These are phyloP conservation scores for Pleurotus giganteus DNA, from an alignment of 768 basidiomycete genomes.

Conservation along the genomic window DNA sequence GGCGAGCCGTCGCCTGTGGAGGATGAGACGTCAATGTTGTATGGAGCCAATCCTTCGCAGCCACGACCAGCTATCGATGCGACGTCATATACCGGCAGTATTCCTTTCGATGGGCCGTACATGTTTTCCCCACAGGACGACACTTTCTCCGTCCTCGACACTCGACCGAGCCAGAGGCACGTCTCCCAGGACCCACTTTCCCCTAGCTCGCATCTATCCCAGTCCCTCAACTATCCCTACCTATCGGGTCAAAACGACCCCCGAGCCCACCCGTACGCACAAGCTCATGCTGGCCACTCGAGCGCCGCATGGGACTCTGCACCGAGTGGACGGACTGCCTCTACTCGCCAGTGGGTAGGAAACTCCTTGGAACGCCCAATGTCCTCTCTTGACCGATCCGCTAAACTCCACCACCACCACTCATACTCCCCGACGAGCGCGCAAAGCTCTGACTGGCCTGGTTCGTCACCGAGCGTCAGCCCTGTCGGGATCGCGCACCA, in stretches of 20 bases:
- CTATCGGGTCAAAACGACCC: not conserved
- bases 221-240: not conserved
- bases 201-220: not conserved
- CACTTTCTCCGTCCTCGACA: not conserved
- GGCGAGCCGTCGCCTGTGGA: constrained; percentile 14
- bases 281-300: not conserved
- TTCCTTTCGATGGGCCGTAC: constrained; percentile 2
- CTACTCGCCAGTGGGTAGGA: not conserved
- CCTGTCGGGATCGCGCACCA: constrained; percentile 2
- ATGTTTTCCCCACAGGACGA: constrained; percentile 3
- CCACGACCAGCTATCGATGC: constrained; percentile 2
- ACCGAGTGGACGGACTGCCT: not conserved
- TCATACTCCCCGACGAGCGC: constrained; percentile 14
- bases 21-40: not conserved
- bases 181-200: not conserved
- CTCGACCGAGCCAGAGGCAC: not conserved
- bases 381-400: constrained; percentile 6
- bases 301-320: constrained; percentile 1
- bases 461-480: constrained; percentile 6
- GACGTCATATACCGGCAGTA: not conserved
- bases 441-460: constrained; percentile 7
- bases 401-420: not conserved
- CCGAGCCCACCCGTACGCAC: not conserved
- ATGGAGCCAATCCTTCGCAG: not conserved
- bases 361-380: not conserved